Evolutionary conservation across 805 yeast species (phyloP), one percentile per base, ranked within the genome.

Genomic region (Trichomonascus vanleenenianus): DNA sequence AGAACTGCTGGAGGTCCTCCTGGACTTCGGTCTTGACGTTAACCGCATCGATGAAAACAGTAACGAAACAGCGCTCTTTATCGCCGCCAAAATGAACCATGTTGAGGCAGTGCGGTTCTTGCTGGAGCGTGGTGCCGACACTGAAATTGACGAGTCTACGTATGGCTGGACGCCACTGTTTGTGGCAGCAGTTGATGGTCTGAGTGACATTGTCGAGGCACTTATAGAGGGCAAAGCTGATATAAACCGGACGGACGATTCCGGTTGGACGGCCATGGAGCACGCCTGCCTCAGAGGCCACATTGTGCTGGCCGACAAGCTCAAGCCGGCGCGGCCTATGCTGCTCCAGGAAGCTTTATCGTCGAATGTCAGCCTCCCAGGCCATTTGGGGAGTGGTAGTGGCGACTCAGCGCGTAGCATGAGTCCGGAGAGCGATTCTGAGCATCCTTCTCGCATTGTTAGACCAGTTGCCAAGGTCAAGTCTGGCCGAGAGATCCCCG

Each of bases 251-350:
- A 71, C 75, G 14, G 97, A 91, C 65, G 82, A 78, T 39, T 82
- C 93, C 43, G 97, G 97, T 0, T 91, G 97, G 97, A 78, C 87
- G 15, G 96, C 97, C n/a, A 80, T 87, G 80, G 97, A 91, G 58
- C 97, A 91, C 63, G 96, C 97, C 0, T 81, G 86, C 41, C 68
- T 91, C 39, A 74, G 97, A 55, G 97, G 97, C 3, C 95, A 88
- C 61, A 66, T 89, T 47, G 72, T 68, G 2, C 75, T 86, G 32
- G 81, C 93, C 1, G 77, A 77, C 43, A 55, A 77, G 56, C 66
- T 91, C 45, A 60, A 56, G 14, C 54, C 56, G 0, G 52, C 54
- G 2, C 47, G 51, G 2, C 51, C 51, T 16, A 47, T 45, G 15
- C 25, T 33, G n/a, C 33, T 25, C 22, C 42, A 40, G 20, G 27